These are phyloP conservation scores for Agrocybe chaxingu DNA, from an alignment of 768 basidiomycete species.

Conservation along the genomic window DNA sequence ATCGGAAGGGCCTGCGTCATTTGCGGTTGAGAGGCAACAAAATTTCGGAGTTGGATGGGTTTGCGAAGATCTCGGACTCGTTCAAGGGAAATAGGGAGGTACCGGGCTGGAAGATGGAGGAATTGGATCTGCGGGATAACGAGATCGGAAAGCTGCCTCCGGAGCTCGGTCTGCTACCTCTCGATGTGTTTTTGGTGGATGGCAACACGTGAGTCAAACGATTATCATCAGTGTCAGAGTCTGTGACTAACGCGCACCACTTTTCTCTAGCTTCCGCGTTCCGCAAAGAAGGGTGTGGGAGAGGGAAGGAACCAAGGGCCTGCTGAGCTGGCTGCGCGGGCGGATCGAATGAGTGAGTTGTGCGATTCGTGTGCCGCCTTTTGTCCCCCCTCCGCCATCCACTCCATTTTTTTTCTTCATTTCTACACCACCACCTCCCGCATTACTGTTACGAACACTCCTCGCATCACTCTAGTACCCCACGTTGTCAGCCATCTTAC, in stretches of 20 bases:
- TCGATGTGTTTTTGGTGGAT: conserved; percentile 82
- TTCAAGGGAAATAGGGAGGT: conserved; percentile 66
- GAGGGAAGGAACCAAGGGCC: conserved; percentile 78
- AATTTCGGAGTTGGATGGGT: conserved; percentile 58
- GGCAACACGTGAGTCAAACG: conserved; percentile 67
- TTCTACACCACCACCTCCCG: not conserved
- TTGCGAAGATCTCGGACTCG: conserved; percentile 54
- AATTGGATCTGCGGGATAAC: conserved; percentile 81
- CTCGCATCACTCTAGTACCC: too few relatives aligned
- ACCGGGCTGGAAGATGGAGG: conserved; percentile 73
- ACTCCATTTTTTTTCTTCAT: not conserved
- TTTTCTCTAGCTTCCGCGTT: conserved; percentile 63
- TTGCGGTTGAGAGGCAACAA: conserved; percentile 69
- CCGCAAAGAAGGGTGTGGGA: conserved; percentile 84
- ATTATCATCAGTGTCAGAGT: not conserved
- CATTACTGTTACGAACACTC: too few relatives aligned
- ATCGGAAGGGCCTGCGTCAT: conserved; percentile 57
- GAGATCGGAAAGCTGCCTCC: conserved; percentile 68
- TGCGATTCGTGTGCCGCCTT: not conserved
- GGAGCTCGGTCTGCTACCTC: conserved; percentile 68
- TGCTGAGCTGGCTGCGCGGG: conserved; percentile 75
- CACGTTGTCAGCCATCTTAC: too few relatives aligned
- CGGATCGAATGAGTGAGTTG: conserved; percentile 51
- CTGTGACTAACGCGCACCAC: conserved; percentile 2
- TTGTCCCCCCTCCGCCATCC: not conserved